Conservation (phyloP, 495 filamentous ascomycete species). For the Chaetomium tenue region DNA sequence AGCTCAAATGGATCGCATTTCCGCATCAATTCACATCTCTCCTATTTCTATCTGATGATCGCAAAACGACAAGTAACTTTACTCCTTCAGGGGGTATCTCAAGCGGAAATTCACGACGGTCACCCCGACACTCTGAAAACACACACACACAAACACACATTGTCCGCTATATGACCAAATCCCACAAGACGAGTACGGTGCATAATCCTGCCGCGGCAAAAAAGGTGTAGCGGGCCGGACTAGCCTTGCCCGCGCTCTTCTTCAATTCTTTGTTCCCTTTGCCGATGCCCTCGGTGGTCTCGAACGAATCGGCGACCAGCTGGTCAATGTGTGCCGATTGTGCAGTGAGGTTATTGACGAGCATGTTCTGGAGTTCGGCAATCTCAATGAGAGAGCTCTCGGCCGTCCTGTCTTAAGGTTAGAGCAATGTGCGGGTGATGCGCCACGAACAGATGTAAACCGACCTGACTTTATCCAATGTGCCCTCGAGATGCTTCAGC, state of each 20-base stretch:
- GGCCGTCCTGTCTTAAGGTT: constrained; percentile 61
- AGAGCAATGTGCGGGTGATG: not conserved
- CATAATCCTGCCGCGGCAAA: constrained; percentile 82
- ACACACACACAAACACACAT: not conserved
- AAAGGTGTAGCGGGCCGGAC: constrained; percentile 85
- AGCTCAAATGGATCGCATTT: not conserved
- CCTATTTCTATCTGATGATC: not conserved
- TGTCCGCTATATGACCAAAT: constrained; percentile 70
- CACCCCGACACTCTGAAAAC: not conserved
- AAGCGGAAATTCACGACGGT: not conserved
- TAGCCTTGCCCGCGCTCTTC: constrained; percentile 72
- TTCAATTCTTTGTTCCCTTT: constrained; percentile 90
- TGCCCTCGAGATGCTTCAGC: constrained; percentile 87
- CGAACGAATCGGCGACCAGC: constrained; percentile 77
- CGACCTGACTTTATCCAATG: constrained; percentile 86
- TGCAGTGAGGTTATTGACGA: constrained; percentile 76
- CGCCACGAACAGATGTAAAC: not conserved
- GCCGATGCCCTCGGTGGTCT: constrained; percentile 80
- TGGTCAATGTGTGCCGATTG: constrained; percentile 87
- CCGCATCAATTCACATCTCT: not conserved
- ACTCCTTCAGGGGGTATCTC: not conserved
- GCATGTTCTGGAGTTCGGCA: constrained; percentile 82
- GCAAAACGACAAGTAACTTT: not conserved
- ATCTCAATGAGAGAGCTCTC: constrained; percentile 92
- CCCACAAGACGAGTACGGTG: constrained; percentile 82